Conservation (phyloP, 257 asterid genomes). For the Solanum gandarillasii region DNA sequence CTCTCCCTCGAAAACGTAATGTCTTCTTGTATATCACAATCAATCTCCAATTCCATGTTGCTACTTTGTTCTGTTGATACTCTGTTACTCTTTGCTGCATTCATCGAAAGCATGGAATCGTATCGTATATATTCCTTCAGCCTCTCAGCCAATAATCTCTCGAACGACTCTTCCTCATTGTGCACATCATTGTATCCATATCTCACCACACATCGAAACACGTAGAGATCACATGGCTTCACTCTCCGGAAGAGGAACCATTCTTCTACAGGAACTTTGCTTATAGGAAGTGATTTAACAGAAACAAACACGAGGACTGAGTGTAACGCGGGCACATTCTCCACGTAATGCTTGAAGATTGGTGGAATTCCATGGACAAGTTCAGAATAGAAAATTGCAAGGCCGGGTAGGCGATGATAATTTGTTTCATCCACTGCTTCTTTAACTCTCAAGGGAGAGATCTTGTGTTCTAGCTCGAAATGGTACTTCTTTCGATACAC, state of each 20-base stretch:
- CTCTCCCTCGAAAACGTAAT: not conserved
- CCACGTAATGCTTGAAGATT: constrained; percentile 44
- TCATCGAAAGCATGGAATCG: not conserved
- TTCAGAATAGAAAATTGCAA: constrained; percentile 50
- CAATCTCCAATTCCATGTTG: not conserved
- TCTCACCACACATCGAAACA: constrained; percentile 47
- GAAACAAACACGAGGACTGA: constrained; percentile 42
- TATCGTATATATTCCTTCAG: constrained; percentile 20
- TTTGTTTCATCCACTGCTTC: constrained; percentile 6
- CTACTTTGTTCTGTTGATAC: not conserved
- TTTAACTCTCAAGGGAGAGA: constrained; percentile 22
- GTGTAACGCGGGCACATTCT: constrained; percentile 41
- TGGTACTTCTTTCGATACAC: constrained; percentile 33
- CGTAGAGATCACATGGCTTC: constrained; percentile 22
- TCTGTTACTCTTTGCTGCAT: not conserved
- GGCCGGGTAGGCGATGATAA: constrained; percentile 27
- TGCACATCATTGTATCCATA: constrained; percentile 46
- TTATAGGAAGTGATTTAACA: constrained; percentile 38
- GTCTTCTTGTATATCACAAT: not conserved
- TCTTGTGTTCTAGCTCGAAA: constrained; percentile 42
- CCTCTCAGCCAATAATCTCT: constrained; percentile 22
- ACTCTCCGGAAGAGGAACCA: constrained; percentile 44
- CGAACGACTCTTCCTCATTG: constrained; percentile 28
- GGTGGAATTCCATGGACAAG: constrained; percentile 65
- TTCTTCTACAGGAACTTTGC: constrained; percentile 39